phyloP scores from a whole-genome alignment of 805 yeast species.

The Kazachstania africana region DNA sequence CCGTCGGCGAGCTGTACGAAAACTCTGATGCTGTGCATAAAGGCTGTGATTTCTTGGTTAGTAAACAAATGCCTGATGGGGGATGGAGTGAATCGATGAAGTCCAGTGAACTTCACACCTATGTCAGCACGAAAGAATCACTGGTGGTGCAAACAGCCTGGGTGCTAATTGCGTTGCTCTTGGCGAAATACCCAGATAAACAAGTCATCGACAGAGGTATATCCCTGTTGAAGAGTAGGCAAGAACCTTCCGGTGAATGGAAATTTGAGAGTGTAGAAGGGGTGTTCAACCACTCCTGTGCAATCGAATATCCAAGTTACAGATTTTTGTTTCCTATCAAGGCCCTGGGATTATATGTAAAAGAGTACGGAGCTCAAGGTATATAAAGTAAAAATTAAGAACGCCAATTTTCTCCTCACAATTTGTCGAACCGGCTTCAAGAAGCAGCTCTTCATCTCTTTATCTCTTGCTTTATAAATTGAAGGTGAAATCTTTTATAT shows the following conservation, averaged over 20 bases:
- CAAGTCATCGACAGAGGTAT: constrained; percentile 54
- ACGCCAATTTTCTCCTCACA: not conserved
- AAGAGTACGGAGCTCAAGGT: constrained; percentile 3
- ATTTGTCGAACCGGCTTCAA: too few relatives aligned
- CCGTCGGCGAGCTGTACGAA: constrained; percentile 51
- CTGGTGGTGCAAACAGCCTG: constrained; percentile 86
- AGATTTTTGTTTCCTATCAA: constrained; percentile 82
- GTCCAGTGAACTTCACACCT: constrained; percentile 69
- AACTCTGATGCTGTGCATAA: constrained; percentile 50
- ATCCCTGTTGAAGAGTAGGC: constrained; percentile 50
- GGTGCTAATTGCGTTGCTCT: constrained; percentile 72
- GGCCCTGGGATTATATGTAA: constrained; percentile 68
- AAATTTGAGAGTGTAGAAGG: constrained; percentile 80
- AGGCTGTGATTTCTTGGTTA: constrained; percentile 78
- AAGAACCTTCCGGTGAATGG: constrained; percentile 74
- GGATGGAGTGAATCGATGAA: constrained; percentile 98
- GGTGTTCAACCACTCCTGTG: constrained; percentile 88
- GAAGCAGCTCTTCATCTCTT: too few relatives aligned
- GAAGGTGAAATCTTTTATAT: too few relatives aligned
- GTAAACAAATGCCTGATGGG: constrained; percentile 74
- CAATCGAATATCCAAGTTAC: constrained; percentile 92
- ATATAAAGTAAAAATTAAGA: not conserved
- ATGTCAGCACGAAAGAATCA: constrained; percentile 52
- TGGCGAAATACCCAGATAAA: constrained; percentile 70
- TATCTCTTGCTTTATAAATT: too few relatives aligned